Percentiles rank a stretch among this genome's conserved stretches.
Conservation (phyloP, 2,329 filamentous ascomycete species). For the Hypoxylon sp. region DNA sequence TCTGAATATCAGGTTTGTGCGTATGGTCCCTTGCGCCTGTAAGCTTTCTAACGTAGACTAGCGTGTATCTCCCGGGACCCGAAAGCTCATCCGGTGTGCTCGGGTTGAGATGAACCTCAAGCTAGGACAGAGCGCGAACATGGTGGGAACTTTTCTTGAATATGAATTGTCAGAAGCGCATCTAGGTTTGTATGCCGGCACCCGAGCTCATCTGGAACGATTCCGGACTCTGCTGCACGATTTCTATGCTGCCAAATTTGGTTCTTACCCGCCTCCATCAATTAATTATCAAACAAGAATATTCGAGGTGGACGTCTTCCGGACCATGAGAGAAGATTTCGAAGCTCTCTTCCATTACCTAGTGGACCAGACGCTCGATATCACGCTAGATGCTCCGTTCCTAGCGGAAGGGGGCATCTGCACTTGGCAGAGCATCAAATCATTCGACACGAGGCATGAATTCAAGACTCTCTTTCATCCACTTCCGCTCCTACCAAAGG, state of each 20-base stretch:
- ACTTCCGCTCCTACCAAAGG: conserved; percentile 73
- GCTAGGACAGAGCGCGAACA: conserved; percentile 67
- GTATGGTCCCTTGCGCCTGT: conserved; percentile 1
- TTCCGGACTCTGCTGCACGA: conserved; percentile 77
- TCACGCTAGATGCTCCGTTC: conserved; percentile 62
- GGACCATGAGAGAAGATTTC: conserved; percentile 76
- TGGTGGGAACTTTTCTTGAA: conserved; percentile 76
- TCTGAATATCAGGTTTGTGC: conserved; percentile 71
- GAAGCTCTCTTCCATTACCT: conserved; percentile 77
- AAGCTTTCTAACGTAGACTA: conserved; percentile 50
- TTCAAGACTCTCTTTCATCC: conserved; percentile 73
- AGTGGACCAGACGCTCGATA: conserved; percentile 70
- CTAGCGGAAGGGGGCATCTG: conserved; percentile 76
- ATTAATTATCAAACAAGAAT: conserved; percentile 57
- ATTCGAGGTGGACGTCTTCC: conserved; percentile 70
- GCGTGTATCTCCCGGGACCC: conserved; percentile 66
- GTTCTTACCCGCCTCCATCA: conserved; percentile 76
- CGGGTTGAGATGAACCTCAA: conserved; percentile 74
- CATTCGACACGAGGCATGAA: conserved; percentile 73
- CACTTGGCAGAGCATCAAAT: conserved; percentile 74
- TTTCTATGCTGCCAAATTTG: conserved; percentile 75
- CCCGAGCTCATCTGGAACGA: conserved; percentile 75
- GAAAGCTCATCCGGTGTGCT: conserved; percentile 73
- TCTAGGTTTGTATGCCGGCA: conserved; percentile 72
- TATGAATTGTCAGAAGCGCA: conserved; percentile 76